Conservation (phyloP, 371 early-diverging fungal genomes). For the Rhizopus arrhizus region DNA sequence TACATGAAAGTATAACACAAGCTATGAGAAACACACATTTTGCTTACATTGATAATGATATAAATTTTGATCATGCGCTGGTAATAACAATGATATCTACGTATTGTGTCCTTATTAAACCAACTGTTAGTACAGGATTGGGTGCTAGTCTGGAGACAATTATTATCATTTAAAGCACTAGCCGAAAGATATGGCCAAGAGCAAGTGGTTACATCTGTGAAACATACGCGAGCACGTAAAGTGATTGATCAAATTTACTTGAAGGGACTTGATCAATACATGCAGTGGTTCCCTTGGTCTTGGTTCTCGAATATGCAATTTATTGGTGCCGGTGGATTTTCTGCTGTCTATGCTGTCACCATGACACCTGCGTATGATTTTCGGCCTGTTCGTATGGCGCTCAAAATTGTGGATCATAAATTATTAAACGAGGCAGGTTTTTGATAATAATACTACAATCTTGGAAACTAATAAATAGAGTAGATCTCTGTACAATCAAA, state of each 20-base stretch:
- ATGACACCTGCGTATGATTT: constrained; percentile 43
- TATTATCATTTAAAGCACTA: constrained; percentile 38
- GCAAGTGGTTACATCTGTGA: constrained; percentile 27
- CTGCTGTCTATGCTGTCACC: constrained; percentile 47
- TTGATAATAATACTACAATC: background rate
- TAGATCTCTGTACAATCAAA: constrained; percentile 53
- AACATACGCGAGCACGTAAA: constrained; percentile 40
- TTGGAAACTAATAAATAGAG: background rate
- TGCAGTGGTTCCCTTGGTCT: constrained; percentile 55
- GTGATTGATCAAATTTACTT: constrained; percentile 42
- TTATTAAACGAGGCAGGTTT: constrained; percentile 46
- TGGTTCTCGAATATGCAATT: constrained; percentile 56
- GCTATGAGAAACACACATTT: constrained; percentile 42
- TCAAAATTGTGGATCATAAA: constrained; percentile 53
- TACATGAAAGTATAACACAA: constrained; percentile 37
- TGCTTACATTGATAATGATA: constrained; percentile 31
- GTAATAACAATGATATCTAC: constrained; percentile 16
- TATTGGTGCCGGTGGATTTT: constrained; percentile 54
- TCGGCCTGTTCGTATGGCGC: constrained; percentile 40
- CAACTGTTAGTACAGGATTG: constrained; percentile 34
- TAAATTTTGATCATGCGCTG: constrained; percentile 52
- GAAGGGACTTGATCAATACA: constrained; percentile 40
- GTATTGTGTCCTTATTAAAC: background rate
- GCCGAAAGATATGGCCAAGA: constrained; percentile 41
- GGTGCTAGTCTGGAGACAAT: constrained; percentile 48